Base-by-base conservation (phyloP, 331 rosid species). In the Pyrus hybrid region DNA sequence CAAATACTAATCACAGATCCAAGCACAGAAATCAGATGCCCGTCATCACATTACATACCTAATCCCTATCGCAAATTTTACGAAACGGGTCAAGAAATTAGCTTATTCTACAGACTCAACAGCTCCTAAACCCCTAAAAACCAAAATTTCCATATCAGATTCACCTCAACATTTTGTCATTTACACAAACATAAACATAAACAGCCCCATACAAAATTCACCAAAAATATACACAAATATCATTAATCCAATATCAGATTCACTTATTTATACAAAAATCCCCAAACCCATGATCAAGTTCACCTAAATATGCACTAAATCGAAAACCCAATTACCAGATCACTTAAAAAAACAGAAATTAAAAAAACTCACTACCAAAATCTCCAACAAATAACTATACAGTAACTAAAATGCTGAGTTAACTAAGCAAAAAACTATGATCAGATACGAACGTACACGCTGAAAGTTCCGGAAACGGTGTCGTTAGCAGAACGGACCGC, bases 401-500 rank as follows among this genome's bases (percentile, higher is more conserved):
- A 14, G 22, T 35, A 73, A 5, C 3, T 8, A 58, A 60, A 49
- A 62, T 29, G 22, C 54, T 5, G 17, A 64, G 56, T 63, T 70
- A 21, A 70, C 26, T n/a, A 37, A 30, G 28, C 14, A 32, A 11
- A 29, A 71, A 7, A 17, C 63, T 63, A 41, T 29, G 80, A 22
- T 63, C 30, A 21, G 67, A 74, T 21, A 20, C 62, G 23, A 30
- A 37, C 96, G 82, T 86, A 93, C 98, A 89, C 91, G 76, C 69
- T 84, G 89, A 93, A 88, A 80, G 98, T 93, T 45, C 92, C 93
- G 0, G 96, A 72, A 73, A 93, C 93, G 23, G 87, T 87, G 83
- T 87, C 91, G 77, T 91, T 91, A 5, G 98, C 98, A 6, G 97
- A 89, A 58, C 97, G 90, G 80, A 91, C 97, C 3, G 93, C 97